Evolutionary conservation across 2,329 filamentous ascomycete species (phyloP), one percentile per base, ranked within the genome.

Genomic region (Scedosporium minutisporum): DNA sequence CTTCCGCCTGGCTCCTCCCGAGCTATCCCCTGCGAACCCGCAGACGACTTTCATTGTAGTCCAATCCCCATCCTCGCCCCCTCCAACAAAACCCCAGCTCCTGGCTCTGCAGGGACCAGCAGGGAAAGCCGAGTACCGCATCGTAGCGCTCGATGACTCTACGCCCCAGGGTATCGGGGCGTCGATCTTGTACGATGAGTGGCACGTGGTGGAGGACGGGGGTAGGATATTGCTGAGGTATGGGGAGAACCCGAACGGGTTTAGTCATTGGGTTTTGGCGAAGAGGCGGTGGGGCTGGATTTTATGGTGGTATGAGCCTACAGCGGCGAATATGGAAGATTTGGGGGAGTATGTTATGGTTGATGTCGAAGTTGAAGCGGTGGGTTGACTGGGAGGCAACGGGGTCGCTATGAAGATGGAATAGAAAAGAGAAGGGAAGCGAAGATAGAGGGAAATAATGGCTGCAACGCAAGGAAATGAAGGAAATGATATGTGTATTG

Each of bases 221-320:
- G 58, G 41, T 10, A 29, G 58, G 25, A 21, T n/a, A 33, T 14
- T 60, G 25, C 41, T 60, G n/a, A 27, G 58, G 18, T 48, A 23
- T 21, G n/a, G 21, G 41, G 18, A 27, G 10, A 21, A 46, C 12
- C 10, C 21, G 6, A 41, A 3, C 18, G 18, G 16, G 21, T 12
- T 41, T 4, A 12, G 14, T 3, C 18, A 14, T 23, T 60, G 58
- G 58, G 18, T 48, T 4, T 9, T 60, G 41, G 38, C 33, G 14
- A 48, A 60, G 23, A 48, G 23, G 58, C 4, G 2, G 4, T 42
- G 38, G 38, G 58, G 58, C 9, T 60, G 58, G 58, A 29, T 60
- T 46, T 21, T 60, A 7, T 60, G 58, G 58, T 60, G 58, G 58
- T 46, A 46, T 44, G 38, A 46, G 21, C 58, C 58, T 7, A 60